Evolutionary conservation across 805 yeast genomes (phyloP), one percentile per base, ranked within the genome.

Genomic region (Monosporozyma aquatica): DNA sequence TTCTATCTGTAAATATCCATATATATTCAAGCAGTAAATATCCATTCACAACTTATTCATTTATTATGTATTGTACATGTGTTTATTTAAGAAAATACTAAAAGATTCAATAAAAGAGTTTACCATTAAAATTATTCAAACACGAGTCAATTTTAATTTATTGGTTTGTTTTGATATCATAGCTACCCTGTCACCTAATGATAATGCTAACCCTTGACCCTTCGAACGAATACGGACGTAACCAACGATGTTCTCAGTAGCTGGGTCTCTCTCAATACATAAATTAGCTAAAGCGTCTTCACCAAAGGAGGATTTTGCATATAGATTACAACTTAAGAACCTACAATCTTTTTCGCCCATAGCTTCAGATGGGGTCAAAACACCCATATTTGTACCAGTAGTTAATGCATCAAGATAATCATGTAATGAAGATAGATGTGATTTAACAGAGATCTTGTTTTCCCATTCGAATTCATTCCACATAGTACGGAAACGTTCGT

Each of bases 381-480:
- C 80, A 44, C 81, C 79, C 97, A 92, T 94, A 64, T 90, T 89
- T 4, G 98, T 92, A 38, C 86, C 89, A 44, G 72, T 68, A 10
- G 54, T 48, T 41, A 92, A 68, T 55, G 75, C 80, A 46, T 80
- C 82, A 62, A 92, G 70, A 65, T 86, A 92, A 37, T 76, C 84
- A 58, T 81, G 80, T 57, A 94, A 72, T 1, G 85, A 67, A 25
- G 74, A 62, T 49, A 80, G 69, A 42, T 71, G 73, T 2, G 94
- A 78, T 52, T 82, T 80, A 60, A 92, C 84, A 46, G 89, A 84
- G 53, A 92, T 89, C 70, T 92, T 92, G 70, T 92, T 92, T 66
- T 92, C 98, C 98, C 98, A 92, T 68, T 92, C 99, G 61, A 94
- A 92, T 62, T 89, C 97, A 62, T 87, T 87, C 99, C 99, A 92